phyloP scores from a whole-genome alignment of 139 green algal genomes.

The Spirogloea muscicola region DNA sequence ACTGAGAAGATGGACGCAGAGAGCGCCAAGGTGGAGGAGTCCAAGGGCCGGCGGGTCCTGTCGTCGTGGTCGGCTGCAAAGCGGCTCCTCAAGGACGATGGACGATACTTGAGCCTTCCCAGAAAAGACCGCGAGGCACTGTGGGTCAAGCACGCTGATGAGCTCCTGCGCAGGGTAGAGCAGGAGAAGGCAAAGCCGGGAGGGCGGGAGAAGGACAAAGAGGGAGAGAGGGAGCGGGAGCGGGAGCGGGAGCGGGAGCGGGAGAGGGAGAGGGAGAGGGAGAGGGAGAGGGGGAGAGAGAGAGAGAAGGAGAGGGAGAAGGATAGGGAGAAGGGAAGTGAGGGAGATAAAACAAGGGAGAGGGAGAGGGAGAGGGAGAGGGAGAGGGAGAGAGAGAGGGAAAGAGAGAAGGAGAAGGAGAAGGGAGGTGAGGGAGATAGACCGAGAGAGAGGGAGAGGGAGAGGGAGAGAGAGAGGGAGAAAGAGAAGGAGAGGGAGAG shows the following conservation, averaged over 20 bases:
- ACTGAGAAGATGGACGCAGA: constrained; percentile 1
- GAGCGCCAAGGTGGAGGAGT: not conserved
- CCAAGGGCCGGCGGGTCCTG: not conserved
- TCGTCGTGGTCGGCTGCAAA: constrained; percentile 11
- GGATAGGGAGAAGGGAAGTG: not conserved
- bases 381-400: not conserved
- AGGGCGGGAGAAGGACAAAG: not conserved
- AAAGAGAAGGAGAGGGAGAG: not conserved
- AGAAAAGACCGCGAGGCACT: constrained; percentile 9
- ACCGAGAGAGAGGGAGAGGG: constrained; percentile 8
- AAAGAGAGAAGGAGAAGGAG: not conserved
- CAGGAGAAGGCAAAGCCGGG: not conserved
- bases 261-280: not conserved
- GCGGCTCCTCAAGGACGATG: constrained; percentile 6
- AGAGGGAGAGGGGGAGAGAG: not conserved
- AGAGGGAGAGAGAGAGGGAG: constrained; percentile 20
- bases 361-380: not conserved
- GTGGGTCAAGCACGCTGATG: constrained; percentile 4
- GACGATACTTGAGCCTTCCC: not conserved
- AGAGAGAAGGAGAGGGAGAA: not conserved
- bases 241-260: not conserved
- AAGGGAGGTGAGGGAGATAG: not conserved
- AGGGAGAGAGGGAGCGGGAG: not conserved
- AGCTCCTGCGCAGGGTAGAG: not conserved
- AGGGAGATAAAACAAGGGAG: not conserved